These are phyloP conservation scores for Lathyrus aphaca DNA, from an alignment of 306 rosid species.

Conservation along the genomic window DNA sequence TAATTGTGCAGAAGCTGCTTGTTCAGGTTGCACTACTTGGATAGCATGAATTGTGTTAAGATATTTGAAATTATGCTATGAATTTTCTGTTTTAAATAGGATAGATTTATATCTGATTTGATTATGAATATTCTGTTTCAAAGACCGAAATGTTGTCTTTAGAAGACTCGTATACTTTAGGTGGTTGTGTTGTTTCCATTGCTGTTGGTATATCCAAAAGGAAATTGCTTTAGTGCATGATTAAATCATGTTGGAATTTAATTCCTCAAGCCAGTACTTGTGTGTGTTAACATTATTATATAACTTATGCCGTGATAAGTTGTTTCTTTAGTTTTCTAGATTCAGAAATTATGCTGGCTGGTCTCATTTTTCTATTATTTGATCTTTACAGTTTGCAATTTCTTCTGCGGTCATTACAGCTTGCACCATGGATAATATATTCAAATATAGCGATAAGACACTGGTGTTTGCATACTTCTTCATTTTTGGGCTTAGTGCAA, in stretches of 20 bases:
- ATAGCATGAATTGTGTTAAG: not conserved
- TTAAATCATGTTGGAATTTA: conserved; percentile 14
- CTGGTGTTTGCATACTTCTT: conserved; percentile 92
- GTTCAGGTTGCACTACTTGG: not conserved
- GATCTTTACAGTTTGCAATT: conserved; percentile 75
- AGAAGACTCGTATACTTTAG: not conserved
- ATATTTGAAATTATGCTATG: not conserved
- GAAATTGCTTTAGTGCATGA: conserved; percentile 17
- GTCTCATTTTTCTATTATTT: conserved; percentile 45
- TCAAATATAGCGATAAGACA: conserved; percentile 91
- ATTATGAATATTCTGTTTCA: not conserved
- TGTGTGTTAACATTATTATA: conserved; percentile 6
- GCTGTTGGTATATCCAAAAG: not conserved
- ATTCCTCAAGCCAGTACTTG: conserved; percentile 15
- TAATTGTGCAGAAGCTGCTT: not conserved
- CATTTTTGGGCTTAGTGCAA: conserved; percentile 86
- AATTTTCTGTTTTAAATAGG: not conserved
- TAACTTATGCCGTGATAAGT: conserved; percentile 14
- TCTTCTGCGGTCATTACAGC: conserved; percentile 78
- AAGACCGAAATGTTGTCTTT: not conserved
- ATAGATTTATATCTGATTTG: not conserved
- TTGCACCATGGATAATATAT: conserved; percentile 82
- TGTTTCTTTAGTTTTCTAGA: conserved; percentile 25
- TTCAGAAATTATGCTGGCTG: conserved; percentile 31
- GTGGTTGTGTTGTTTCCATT: not conserved